These are phyloP conservation scores for Neoboletus subvelutipes DNA, from an alignment of 768 basidiomycete genomes.

Conservation along the genomic window DNA sequence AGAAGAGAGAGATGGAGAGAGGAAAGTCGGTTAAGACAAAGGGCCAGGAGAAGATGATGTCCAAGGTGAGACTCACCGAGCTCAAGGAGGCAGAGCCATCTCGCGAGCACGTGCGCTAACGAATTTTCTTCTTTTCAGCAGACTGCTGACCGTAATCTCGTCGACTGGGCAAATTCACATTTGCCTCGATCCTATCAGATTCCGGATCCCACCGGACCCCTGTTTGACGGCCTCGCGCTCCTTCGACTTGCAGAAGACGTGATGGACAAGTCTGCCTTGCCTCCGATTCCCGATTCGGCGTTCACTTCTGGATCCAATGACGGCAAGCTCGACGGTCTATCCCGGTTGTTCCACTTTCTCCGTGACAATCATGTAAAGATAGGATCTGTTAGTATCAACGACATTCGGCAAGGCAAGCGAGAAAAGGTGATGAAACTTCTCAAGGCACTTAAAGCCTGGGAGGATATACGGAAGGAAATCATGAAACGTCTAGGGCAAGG, in stretches of 20 bases:
- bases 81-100: constrained; percentile 40
- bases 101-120: constrained; percentile 41
- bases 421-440: constrained; percentile 62
- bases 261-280: constrained; percentile 63
- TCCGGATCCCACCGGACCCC: constrained; percentile 40
- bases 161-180: constrained; percentile 89
- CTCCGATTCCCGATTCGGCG: constrained; percentile 73
- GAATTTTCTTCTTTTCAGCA: background rate
- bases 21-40: constrained; percentile 23
- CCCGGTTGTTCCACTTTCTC: constrained; percentile 86
- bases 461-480: background rate
- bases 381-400: constrained; percentile 91
- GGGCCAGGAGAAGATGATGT: constrained; percentile 19
- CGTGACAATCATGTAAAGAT: constrained; percentile 90
- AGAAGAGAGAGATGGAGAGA: constrained; percentile 20
- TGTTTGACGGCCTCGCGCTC: constrained; percentile 74
- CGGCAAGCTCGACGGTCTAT: constrained; percentile 84
- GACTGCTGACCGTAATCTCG: constrained; percentile 50
- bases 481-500: too few relatives aligned
- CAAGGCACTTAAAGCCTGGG: background rate
- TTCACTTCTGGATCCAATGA: constrained; percentile 69
- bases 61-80: constrained; percentile 17
- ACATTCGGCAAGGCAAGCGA: constrained; percentile 30
- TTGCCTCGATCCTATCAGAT: constrained; percentile 66
- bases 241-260: constrained; percentile 84